These are phyloP conservation scores for Fusarium ramigenum DNA, from an alignment of 2,329 filamentous ascomycete species.

Conservation along the genomic window DNA sequence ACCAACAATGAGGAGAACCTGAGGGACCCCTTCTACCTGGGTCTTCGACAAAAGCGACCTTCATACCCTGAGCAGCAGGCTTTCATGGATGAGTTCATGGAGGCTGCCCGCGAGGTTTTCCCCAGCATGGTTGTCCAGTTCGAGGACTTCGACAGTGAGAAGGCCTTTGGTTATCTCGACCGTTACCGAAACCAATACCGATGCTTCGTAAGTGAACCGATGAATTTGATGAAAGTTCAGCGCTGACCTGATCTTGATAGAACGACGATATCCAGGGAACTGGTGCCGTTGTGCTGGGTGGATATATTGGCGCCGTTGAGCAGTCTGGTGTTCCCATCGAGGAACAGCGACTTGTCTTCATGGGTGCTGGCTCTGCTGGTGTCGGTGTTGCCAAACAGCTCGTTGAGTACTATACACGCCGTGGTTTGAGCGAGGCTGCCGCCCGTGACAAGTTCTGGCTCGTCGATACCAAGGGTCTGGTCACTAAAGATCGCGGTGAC, in stretches of 20 bases:
- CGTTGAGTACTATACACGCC: slow-evolving; percentile 94
- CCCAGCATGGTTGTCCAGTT: slow-evolving; percentile 84
- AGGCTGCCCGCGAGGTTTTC: slow-evolving; percentile 79
- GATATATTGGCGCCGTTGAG: slow-evolving; percentile 81
- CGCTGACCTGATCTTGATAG: slow-evolving; percentile 28
- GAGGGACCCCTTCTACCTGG: slow-evolving; percentile 83
- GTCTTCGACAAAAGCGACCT: slow-evolving; percentile 84
- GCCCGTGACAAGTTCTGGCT: slow-evolving; percentile 95
- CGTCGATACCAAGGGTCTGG: slow-evolving; percentile 95
- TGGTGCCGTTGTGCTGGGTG: slow-evolving; percentile 91
- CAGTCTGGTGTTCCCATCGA: slow-evolving; percentile 84
- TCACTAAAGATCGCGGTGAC: slow-evolving; percentile 92
- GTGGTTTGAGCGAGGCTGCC: slow-evolving; percentile 86
- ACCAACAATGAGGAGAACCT: slow-evolving; percentile 74
- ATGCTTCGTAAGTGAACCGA: slow-evolving; percentile 70
- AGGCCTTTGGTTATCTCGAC: slow-evolving; percentile 91
- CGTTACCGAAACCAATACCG: slow-evolving; percentile 89
- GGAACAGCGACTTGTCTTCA: slow-evolving; percentile 94
- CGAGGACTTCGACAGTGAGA: slow-evolving; percentile 94
- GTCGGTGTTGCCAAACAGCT: slow-evolving; percentile 98
- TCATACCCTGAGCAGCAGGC: slow-evolving; percentile 81
- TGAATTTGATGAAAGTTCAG: not conserved
- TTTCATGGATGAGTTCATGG: slow-evolving; percentile 98
- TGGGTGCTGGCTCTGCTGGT: slow-evolving; percentile 94
- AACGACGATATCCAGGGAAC: slow-evolving; percentile 99